phyloP scores from a whole-genome alignment of 148 eudicot species.

The Heliamphora exappendiculata region DNA sequence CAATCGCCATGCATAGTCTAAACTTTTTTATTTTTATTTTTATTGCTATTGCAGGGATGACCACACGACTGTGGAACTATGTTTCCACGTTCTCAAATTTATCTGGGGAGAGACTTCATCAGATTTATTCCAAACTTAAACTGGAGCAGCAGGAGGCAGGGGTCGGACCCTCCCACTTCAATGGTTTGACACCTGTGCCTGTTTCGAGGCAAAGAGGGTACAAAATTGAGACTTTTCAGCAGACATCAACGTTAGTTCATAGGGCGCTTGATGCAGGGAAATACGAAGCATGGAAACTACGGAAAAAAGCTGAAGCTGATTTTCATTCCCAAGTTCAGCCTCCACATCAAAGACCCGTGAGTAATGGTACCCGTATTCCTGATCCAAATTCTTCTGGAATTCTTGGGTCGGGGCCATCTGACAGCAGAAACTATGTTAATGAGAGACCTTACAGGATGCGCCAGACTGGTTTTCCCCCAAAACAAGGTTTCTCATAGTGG shows the following conservation, averaged over 20 bases:
- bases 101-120: conserved; percentile 76
- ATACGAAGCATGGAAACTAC: conserved; percentile 90
- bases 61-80: conserved; percentile 82
- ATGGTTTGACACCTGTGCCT: conserved; percentile 32
- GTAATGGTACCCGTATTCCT: conserved; percentile 44
- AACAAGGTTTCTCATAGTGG: conserved; percentile 56
- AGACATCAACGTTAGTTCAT: conserved; percentile 31
- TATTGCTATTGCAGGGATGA: conserved; percentile 93
- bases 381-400: conserved; percentile 61
- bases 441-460: conserved; percentile 54
- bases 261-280: conserved; percentile 58
- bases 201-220: conserved; percentile 24
- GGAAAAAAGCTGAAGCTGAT: conserved; percentile 67
- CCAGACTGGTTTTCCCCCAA: conserved; percentile 46
- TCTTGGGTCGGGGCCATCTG: conserved; percentile 82
- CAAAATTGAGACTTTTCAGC: conserved; percentile 25
- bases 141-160: conserved; percentile 62
- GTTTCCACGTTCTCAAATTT: conserved; percentile 85
- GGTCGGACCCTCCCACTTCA: conserved; percentile 70
- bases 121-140: conserved; percentile 87
- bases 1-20: not conserved
- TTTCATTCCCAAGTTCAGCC: conserved; percentile 42
- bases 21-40: not conserved
- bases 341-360: conserved; percentile 39
- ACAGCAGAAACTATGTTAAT: conserved; percentile 39